These are phyloP conservation scores for Aspergillus baeticus DNA, from an alignment of 495 filamentous ascomycete species.

Conservation along the genomic window DNA sequence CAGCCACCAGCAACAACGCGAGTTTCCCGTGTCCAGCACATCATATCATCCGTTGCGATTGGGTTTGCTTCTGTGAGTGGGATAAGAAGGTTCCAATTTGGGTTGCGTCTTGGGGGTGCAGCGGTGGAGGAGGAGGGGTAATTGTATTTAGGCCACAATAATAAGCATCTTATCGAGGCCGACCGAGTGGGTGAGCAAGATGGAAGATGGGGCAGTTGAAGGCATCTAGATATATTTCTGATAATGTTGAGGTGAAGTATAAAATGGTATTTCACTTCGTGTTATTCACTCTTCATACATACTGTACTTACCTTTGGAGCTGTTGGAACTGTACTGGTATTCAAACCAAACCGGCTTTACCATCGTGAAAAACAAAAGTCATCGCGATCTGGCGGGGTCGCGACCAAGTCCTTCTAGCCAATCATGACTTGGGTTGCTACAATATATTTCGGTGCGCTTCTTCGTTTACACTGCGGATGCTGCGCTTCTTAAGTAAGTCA, in stretches of 20 bases:
- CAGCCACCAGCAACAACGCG: conserved; percentile 15
- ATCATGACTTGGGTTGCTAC: too few species aligned
- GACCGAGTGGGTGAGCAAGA: neutral
- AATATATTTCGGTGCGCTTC: too few species aligned
- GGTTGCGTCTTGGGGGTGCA: neutral
- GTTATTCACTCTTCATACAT: conserved; percentile 4
- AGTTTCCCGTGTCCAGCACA: conserved; percentile 5
- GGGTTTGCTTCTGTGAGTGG: neutral
- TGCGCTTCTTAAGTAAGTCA: too few species aligned
- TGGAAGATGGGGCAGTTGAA: neutral
- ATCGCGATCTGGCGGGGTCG: too few species aligned
- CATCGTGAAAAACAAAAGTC: neutral
- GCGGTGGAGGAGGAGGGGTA: neutral
- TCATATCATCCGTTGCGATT: neutral
- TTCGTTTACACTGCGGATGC: too few species aligned
- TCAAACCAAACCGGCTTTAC: conserved; percentile 1
- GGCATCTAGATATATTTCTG: neutral
- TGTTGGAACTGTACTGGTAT: neutral
- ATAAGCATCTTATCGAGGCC: neutral
- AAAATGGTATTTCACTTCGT: conserved; percentile 2
- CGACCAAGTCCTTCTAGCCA: too few species aligned
- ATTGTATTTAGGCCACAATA: neutral
- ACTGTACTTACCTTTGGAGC: conserved; percentile 1
- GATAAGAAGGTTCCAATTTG: neutral
- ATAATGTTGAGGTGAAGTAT: neutral